Base-by-base conservation (phyloP, 2,329 filamentous ascomycete genomes). In the Penicillium sp. region DNA sequence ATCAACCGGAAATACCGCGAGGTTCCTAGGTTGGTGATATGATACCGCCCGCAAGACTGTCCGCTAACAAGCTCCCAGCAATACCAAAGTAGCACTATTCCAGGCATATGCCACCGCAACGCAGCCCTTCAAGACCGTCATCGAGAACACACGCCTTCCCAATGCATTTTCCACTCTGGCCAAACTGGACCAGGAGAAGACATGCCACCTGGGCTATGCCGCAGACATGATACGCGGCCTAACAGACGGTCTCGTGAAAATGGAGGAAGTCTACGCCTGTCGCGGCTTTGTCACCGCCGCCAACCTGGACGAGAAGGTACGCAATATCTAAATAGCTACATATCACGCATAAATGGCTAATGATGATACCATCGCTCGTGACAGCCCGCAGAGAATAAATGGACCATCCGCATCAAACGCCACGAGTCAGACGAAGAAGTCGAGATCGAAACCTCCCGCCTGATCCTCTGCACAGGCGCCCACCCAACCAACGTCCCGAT, bases 1-100 rank as follows among this genome's bases (percentile, higher is more conserved):
- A 68, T 81, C 26, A 69, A 76, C 54, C 68, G 70, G 48, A 72
- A 70, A 58, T 84, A 84, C 59, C 73, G 79, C 39, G 79, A 82
- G 58, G 81, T 84, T 16, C 80, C 80, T 13, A 76, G 73, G 69
- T 72, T 58, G 13, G 35, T 37, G 35, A 37, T 37, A 23, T n/a
- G n/a, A n/a, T 37, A 24, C 16, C 18, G 9, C n/a, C 7, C n/a
- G 18, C 35, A 37, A 22, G 20, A n/a, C 6, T 6, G 11, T 13
- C 11, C 7, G 40, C 44, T 38, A 14, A 49, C 38, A 0, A 35
- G 23, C 29, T 35, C 14, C 14, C 46, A 78, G 74, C 56, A 84
- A 84, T 60, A 84, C 81, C 47, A 83, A 80, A 58, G 79, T 80
- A 34, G 73, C 74, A 36, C 69, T 80, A 18, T 84, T 84, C 60